Conservation (phyloP, 371 early-diverging fungal genomes). For the Mucor sp. region DNA sequence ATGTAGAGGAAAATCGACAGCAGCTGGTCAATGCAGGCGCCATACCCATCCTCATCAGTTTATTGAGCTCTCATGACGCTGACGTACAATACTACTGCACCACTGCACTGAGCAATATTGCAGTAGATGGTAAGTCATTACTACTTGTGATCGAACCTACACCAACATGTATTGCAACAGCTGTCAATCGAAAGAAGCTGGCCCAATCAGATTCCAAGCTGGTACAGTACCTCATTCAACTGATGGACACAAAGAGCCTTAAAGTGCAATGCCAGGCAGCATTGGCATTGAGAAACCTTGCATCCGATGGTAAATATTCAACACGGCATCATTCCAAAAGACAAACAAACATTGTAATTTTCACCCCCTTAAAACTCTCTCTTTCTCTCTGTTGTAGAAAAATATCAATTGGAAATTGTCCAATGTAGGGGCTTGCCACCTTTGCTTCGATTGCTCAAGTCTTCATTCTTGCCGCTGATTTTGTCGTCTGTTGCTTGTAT, state of each 20-base stretch:
- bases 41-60: conserved; percentile 80
- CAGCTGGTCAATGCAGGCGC: conserved; percentile 87
- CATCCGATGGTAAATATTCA: conserved; percentile 61
- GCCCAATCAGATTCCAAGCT: conserved; percentile 78
- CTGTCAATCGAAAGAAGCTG: conserved; percentile 70
- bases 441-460: conserved; percentile 75
- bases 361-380: too few relatives aligned
- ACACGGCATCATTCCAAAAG: background rate
- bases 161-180: conserved; percentile 14
- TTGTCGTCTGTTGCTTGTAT: conserved; percentile 92
- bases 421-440: conserved; percentile 77
- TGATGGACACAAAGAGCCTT: conserved; percentile 79
- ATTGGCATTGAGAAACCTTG: conserved; percentile 75
- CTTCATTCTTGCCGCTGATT: conserved; percentile 77
- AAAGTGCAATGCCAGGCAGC: conserved; percentile 74
- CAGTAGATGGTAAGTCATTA: conserved; percentile 72
- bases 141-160: background rate
- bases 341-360: background rate
- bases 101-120: conserved; percentile 91
- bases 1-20: conserved; percentile 76
- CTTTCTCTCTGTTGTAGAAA: conserved; percentile 62
- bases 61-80: conserved; percentile 79
- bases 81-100: conserved; percentile 92
- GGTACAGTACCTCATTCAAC: conserved; percentile 75
- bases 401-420: conserved; percentile 87